Percentiles rank a stretch among this genome's conserved stretches.
Evolutionary conservation across 495 filamentous ascomycete species (phyloP).

Genomic region (Bathelium albidoporum): DNA sequence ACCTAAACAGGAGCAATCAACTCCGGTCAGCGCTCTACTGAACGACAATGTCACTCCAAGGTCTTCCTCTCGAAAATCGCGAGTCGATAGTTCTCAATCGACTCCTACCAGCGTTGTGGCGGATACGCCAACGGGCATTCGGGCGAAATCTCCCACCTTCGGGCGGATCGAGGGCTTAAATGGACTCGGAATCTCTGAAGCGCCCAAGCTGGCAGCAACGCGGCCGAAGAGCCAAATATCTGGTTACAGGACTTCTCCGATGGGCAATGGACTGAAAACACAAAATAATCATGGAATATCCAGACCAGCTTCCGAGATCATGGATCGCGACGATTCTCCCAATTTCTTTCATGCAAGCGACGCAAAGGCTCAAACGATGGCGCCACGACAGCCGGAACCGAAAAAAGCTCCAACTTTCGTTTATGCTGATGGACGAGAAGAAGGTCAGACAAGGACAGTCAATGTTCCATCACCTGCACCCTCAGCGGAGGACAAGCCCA

Average conservation of each 20-base stretch:
- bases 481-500: slow-evolving; percentile 15
- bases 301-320: background rate
- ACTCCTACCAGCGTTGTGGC: slow-evolving; percentile 19
- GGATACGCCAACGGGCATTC: slow-evolving; percentile 20
- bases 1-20: slow-evolving; percentile 22
- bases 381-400: slow-evolving; percentile 14
- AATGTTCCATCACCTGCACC: slow-evolving; percentile 21
- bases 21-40: slow-evolving; percentile 25
- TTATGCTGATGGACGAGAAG: slow-evolving; percentile 29
- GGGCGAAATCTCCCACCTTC: slow-evolving; percentile 12
- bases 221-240: slow-evolving; percentile 20
- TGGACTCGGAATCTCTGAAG: background rate
- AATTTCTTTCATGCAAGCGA: slow-evolving; percentile 35
- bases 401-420: slow-evolving; percentile 30
- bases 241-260: background rate
- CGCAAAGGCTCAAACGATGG: slow-evolving; percentile 16
- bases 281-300: background rate
- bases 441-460: slow-evolving; percentile 12
- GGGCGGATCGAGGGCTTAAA: slow-evolving; percentile 11
- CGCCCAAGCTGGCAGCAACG: background rate
- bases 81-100: slow-evolving; percentile 23
- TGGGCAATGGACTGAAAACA: background rate
- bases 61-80: slow-evolving; percentile 30
- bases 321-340: background rate
- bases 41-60: slow-evolving; percentile 32